These are phyloP conservation scores for Botrytis deweyae DNA, from an alignment of 2,329 filamentous ascomycete species.

Conservation along the genomic window DNA sequence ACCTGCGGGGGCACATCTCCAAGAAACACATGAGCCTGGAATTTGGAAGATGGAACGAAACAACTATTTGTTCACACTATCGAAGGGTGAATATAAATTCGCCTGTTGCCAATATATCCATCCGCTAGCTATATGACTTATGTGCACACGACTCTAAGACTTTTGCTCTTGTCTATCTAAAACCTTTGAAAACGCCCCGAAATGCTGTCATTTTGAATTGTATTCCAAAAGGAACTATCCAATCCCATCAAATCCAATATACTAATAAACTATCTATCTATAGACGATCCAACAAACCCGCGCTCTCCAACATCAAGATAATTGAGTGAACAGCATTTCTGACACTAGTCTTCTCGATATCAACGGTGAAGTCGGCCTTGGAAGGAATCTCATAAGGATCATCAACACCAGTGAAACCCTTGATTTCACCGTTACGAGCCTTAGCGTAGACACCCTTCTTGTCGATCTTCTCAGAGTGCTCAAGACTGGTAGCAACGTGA, in stretches of 20 bases:
- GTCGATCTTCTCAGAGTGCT: slow-evolving; percentile 93
- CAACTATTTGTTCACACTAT: no score
- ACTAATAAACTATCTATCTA: slow-evolving; percentile 27
- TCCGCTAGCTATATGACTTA: not conserved
- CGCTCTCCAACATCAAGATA: slow-evolving; percentile 83
- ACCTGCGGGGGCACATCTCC: no score
- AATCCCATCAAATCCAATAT: slow-evolving; percentile 11
- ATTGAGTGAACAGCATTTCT: slow-evolving; percentile 97
- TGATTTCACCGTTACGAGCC: slow-evolving; percentile 86
- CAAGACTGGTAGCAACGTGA: slow-evolving; percentile 89
- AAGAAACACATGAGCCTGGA: no score
- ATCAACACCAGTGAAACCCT: slow-evolving; percentile 97
- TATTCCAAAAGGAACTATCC: slow-evolving; percentile 3
- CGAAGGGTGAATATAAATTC: not conserved
- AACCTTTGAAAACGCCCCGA: slow-evolving; percentile 6
- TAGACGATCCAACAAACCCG: slow-evolving; percentile 76
- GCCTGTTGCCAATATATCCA: not conserved
- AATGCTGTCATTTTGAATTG: not conserved
- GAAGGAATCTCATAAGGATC: slow-evolving; percentile 88
- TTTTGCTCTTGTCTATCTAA: slow-evolving; percentile 5
- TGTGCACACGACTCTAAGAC: not conserved
- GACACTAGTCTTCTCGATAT: slow-evolving; percentile 82
- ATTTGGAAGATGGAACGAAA: no score
- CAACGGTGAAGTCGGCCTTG: slow-evolving; percentile 81
- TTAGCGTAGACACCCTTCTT: slow-evolving; percentile 84